Evolutionary conservation across 805 yeast genomes (phyloP).

Genomic region (Yamadazyma ubonensis): DNA sequence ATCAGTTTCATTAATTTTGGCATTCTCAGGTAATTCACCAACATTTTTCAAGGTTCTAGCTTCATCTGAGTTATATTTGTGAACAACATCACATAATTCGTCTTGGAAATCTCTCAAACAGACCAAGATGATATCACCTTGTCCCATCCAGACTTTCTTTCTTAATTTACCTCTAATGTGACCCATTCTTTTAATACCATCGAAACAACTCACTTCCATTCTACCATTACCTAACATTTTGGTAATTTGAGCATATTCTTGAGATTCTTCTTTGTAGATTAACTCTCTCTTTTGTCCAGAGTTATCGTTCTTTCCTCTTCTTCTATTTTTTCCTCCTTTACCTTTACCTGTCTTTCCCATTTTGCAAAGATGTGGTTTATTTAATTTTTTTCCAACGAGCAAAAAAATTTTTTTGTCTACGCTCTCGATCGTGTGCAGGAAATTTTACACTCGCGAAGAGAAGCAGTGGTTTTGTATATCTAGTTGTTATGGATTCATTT

Average conservation of each 20-base stretch:
- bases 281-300: constrained; percentile 92
- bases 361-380: background rate
- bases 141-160: constrained; percentile 99
- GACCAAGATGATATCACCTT: constrained; percentile 94
- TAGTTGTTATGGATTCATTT: constrained; percentile 76
- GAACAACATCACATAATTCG: constrained; percentile 96
- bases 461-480: background rate
- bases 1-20: constrained; percentile 96
- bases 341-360: constrained; percentile 80
- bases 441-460: background rate
- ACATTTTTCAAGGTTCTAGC: constrained; percentile 93
- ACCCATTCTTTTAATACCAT: constrained; percentile 90
- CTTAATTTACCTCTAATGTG: constrained; percentile 98
- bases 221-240: constrained; percentile 99
- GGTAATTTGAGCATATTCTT: constrained; percentile 97
- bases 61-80: constrained; percentile 95
- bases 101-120: constrained; percentile 98
- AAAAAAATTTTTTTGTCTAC: constrained; percentile 9
- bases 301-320: constrained; percentile 97
- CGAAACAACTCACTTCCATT: constrained; percentile 93
- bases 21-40: constrained; percentile 97
- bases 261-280: constrained; percentile 89
- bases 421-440: constrained; percentile 3
- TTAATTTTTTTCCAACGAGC: constrained; percentile 6
- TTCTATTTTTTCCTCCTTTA: constrained; percentile 91